These are phyloP conservation scores for Eragrostis tef DNA, from an alignment of 202 grass and related monocot species.

Conservation along the genomic window DNA sequence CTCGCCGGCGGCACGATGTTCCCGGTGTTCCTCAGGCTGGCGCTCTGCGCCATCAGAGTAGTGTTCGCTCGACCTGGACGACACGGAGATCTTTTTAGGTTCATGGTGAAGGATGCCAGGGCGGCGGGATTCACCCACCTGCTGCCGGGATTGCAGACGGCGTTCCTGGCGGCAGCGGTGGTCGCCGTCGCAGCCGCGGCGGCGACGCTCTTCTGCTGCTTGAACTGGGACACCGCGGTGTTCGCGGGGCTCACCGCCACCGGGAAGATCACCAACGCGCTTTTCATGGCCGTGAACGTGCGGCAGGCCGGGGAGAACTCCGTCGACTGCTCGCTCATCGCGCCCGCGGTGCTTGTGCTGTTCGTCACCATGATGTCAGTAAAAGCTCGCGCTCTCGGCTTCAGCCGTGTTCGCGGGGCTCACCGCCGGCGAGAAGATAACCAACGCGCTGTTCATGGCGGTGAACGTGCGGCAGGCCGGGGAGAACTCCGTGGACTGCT, in stretches of 20 bases:
- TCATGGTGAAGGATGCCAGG: constrained; percentile 45
- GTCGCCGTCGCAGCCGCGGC: constrained; percentile 14
- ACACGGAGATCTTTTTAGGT: constrained; percentile 25
- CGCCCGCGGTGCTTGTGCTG: constrained; percentile 59
- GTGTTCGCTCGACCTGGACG: neutral
- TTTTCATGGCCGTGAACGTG: constrained; percentile 64
- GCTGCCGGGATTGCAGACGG: constrained; percentile 26
- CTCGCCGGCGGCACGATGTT: constrained; percentile 65
- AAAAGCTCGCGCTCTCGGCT: neutral
- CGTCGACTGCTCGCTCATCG: constrained; percentile 68
- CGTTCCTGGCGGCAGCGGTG: constrained; percentile 43
- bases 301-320: constrained; percentile 80
- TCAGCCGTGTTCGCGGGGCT: constrained; percentile 66
- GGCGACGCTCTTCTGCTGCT: constrained; percentile 50
- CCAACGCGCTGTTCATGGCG: constrained; percentile 61
- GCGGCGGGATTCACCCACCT: constrained; percentile 45
- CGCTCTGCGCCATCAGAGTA: constrained; percentile 38
- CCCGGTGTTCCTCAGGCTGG: constrained; percentile 61
- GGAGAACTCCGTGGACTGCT: constrained; percentile 76
- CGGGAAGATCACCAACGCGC: constrained; percentile 55
- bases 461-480: constrained; percentile 63
- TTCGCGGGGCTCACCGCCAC: constrained; percentile 55
- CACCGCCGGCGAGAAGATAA: constrained; percentile 54
- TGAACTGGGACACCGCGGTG: constrained; percentile 68
- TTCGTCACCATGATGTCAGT: constrained; percentile 72